phyloP scores from a whole-genome alignment of 257 asterid species.

The Paulownia fortunei region DNA sequence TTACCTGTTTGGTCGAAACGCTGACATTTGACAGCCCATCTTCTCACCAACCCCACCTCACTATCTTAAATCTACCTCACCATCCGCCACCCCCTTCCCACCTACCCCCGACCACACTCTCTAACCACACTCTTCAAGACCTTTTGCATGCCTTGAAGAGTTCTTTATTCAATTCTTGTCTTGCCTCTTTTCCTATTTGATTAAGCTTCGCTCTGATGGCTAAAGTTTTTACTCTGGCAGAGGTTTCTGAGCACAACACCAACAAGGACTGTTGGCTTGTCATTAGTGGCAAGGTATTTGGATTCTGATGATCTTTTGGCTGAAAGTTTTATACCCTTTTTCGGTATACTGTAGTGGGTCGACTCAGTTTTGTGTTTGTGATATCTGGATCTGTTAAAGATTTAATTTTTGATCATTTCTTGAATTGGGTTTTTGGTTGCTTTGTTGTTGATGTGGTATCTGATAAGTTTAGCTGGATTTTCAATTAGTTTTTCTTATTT shows the following conservation, averaged over 20 bases:
- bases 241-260: constrained; percentile 82
- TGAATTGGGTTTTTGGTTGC: constrained; percentile 29
- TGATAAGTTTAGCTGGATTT: not conserved
- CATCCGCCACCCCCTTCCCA: not conserved
- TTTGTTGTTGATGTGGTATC: constrained; percentile 24
- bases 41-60: constrained; percentile 30
- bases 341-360: constrained; percentile 11
- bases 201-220: constrained; percentile 34
- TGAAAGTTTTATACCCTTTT: not conserved
- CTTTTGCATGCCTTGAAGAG: constrained; percentile 33
- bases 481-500: not conserved
- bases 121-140: constrained; percentile 35
- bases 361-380: constrained; percentile 16
- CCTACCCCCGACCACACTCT: constrained; percentile 24
- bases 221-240: constrained; percentile 60
- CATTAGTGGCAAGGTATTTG: constrained; percentile 53
- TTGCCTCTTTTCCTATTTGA: not conserved
- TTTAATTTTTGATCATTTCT: constrained; percentile 14
- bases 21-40: constrained; percentile 19
- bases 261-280: constrained; percentile 84
- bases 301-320: not conserved
- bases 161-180: constrained; percentile 4
- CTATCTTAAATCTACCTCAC: constrained; percentile 17
- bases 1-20: constrained; percentile 13
- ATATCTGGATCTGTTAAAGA: constrained; percentile 31